Conservation (phyloP, 202 grass and related monocot genomes). For the Sporobolus alterniflorus region DNA sequence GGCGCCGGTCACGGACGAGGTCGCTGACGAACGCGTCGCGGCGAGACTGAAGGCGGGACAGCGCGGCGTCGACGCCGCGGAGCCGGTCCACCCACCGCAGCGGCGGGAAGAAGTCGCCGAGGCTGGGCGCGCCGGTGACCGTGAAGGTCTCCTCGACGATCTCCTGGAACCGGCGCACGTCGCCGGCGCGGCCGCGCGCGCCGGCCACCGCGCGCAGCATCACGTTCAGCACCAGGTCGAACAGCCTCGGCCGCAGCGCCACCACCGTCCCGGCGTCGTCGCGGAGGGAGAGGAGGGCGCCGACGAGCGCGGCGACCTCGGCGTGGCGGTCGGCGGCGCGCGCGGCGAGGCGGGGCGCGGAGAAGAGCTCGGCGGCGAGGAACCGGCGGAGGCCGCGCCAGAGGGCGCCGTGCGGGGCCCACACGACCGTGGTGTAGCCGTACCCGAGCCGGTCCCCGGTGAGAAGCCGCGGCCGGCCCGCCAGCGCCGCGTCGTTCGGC, state of each 20-base stretch:
- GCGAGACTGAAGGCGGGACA: neutral
- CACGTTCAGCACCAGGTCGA: constrained; percentile 54
- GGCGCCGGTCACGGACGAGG: constrained; percentile 13
- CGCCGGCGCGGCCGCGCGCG: constrained; percentile 8
- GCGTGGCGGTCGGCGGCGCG: constrained; percentile 16
- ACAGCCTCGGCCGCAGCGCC: constrained; percentile 29
- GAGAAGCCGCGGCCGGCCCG: constrained; percentile 48
- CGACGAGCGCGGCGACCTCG: constrained; percentile 35
- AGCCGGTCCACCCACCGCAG: constrained; percentile 55
- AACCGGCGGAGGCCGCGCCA: constrained; percentile 58
- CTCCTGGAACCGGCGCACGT: constrained; percentile 32
- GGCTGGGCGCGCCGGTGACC: constrained; percentile 33
- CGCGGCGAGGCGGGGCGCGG: constrained; percentile 32
- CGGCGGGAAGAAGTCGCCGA: constrained; percentile 50
- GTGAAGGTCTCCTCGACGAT: constrained; percentile 40
- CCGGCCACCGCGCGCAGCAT: constrained; percentile 47
- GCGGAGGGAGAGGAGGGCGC: neutral
- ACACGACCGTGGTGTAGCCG: constrained; percentile 20
- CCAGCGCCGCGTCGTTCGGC: constrained; percentile 54
- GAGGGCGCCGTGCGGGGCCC: constrained; percentile 35
- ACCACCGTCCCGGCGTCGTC: neutral
- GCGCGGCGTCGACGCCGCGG: constrained; percentile 31
- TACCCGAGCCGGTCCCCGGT: constrained; percentile 31
- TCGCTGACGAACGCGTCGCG: constrained; percentile 29
- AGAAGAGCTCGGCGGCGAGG: constrained; percentile 49